phyloP scores from a whole-genome alignment of 352 stramenopile genomes.

The Globisporangium spinosum region DNA sequence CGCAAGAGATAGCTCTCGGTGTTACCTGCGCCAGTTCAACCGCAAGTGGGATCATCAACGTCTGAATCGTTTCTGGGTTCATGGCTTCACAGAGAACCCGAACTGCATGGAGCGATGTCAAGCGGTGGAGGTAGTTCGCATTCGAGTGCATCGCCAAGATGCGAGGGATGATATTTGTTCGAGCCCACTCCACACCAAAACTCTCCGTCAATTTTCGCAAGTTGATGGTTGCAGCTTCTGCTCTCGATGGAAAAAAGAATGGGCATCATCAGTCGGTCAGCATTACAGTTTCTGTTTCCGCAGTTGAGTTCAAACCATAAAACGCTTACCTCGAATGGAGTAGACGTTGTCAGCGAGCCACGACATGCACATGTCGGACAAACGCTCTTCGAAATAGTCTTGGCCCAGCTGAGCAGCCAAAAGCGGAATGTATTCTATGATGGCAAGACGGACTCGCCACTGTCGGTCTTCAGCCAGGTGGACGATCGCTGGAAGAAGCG shows the following conservation, averaged over 20 bases:
- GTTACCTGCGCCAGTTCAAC: slow-evolving; percentile 89
- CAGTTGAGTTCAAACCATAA: neutral
- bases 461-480: slow-evolving; percentile 98
- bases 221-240: slow-evolving; percentile 94
- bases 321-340: slow-evolving; percentile 85
- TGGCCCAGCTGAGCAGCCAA: slow-evolving; percentile 94
- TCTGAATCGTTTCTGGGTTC: slow-evolving; percentile 70
- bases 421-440: slow-evolving; percentile 98
- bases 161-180: slow-evolving; percentile 91
- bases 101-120: slow-evolving; percentile 90
- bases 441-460: slow-evolving; percentile 97
- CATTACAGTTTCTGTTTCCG: neutral
- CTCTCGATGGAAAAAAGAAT: neutral
- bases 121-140: slow-evolving; percentile 92
- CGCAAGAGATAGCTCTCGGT: neutral
- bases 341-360: slow-evolving; percentile 97
- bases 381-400: slow-evolving; percentile 95
- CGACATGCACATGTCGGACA: slow-evolving; percentile 94
- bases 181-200: slow-evolving; percentile 96
- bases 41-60: slow-evolving; percentile 90
- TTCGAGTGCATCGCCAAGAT: slow-evolving; percentile 93
- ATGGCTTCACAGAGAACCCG: slow-evolving; percentile 80
- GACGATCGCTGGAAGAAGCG: slow-evolving; percentile 96
- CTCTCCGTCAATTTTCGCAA: slow-evolving; percentile 91
- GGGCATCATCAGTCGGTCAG: neutral